Percentiles rank a stretch among this genome's conserved stretches.
These are phyloP conservation scores for Pseudoneurospora amorphoporcata DNA, from an alignment of 495 filamentous ascomycete species.

Conservation along the genomic window DNA sequence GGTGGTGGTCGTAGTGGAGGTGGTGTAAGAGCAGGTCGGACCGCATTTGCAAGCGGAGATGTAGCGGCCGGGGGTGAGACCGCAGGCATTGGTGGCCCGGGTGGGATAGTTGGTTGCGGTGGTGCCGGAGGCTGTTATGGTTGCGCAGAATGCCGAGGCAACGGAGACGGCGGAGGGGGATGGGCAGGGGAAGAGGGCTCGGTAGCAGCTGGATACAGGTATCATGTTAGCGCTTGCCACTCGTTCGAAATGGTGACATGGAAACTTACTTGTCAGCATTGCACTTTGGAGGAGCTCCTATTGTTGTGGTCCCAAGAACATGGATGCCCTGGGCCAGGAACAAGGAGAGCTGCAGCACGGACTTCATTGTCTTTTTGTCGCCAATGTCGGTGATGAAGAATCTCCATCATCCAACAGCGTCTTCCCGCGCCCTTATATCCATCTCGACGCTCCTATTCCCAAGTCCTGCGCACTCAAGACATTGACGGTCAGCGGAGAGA, in stretches of 20 bases:
- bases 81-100: slow-evolving; percentile 12
- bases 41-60: slow-evolving; percentile 14
- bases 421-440: background rate
- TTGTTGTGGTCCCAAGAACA: background rate
- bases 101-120: slow-evolving; percentile 16
- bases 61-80: slow-evolving; percentile 7
- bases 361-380: background rate
- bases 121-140: slow-evolving; percentile 8
- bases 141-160: slow-evolving; percentile 11
- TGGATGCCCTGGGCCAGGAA: background rate
- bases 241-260: background rate
- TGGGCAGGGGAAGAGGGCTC: slow-evolving; percentile 13
- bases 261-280: background rate
- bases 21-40: slow-evolving; percentile 9
- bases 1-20: background rate
- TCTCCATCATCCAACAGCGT: background rate
- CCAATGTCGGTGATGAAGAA: too few species aligned
- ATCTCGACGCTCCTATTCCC: background rate
- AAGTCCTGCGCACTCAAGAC: background rate
- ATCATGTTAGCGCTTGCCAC: background rate
- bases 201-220: slow-evolving; percentile 9
- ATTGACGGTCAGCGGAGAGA: background rate
- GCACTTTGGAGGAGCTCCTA: background rate
- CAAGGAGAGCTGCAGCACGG: background rate
- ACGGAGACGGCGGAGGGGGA: slow-evolving; percentile 8